These are phyloP conservation scores for Arctostaphylos glauca DNA, from an alignment of 148 eudicot genomes.

Conservation along the genomic window DNA sequence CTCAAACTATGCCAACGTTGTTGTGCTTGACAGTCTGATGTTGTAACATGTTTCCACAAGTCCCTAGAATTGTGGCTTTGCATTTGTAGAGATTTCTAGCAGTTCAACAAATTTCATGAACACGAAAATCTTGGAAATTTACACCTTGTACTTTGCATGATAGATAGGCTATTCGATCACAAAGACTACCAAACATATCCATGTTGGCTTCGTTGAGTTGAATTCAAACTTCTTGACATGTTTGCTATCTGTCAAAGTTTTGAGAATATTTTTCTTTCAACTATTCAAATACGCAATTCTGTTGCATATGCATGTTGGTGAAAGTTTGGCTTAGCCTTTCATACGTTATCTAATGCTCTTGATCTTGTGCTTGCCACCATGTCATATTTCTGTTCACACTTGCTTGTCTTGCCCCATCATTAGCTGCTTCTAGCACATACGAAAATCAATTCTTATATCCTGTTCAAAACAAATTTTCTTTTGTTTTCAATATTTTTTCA, in stretches of 20 bases:
- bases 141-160: background rate
- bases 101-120: no score
- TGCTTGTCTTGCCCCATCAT: background rate
- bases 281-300: background rate
- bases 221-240: background rate
- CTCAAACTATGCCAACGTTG: background rate
- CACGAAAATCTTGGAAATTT: no score
- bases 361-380: background rate
- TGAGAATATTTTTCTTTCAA: background rate
- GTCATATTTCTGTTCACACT: background rate
- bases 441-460: background rate
- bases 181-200: no score
- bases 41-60: background rate
- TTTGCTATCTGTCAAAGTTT: background rate
- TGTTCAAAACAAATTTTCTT: no score
- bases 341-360: constrained; percentile 6
- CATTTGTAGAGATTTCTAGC: no score
- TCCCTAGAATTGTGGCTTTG: background rate
- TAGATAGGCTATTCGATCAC: background rate
- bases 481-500: background rate
- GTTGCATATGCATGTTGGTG: background rate
- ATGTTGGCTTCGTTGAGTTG: background rate
- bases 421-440: background rate
- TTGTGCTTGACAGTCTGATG: background rate
- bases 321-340: background rate